Percentiles rank a stretch among this genome's conserved stretches.
phyloP scores from a whole-genome alignment of 139 green algal species.

The Chara braunii region DNA sequence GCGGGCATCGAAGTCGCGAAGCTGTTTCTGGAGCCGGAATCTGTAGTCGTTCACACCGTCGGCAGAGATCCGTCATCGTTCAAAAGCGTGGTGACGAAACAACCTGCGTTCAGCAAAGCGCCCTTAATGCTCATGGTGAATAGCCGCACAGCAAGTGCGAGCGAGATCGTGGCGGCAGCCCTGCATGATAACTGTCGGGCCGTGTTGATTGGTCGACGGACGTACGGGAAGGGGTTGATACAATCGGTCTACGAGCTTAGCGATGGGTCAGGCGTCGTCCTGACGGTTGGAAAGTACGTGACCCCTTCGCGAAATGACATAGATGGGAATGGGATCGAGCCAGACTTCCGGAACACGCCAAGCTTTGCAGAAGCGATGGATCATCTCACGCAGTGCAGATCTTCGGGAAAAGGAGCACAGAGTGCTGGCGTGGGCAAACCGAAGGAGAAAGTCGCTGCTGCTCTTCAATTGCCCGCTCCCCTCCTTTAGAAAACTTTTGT shows the following conservation, averaged over 20 bases:
- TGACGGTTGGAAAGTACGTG: slow-evolving; percentile 92
- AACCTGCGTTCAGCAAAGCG: slow-evolving; percentile 6
- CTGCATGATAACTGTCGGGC: slow-evolving; percentile 90
- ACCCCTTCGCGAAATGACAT: slow-evolving; percentile 69
- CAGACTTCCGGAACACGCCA: slow-evolving; percentile 51
- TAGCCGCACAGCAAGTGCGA: slow-evolving; percentile 70
- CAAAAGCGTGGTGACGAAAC: no score
- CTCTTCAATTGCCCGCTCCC: no score
- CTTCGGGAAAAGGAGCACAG: no score
- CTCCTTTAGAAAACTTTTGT: no score
- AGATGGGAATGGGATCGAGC: slow-evolving; percentile 57
- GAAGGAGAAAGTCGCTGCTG: no score
- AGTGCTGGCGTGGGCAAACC: no score
- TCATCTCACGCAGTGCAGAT: not conserved
- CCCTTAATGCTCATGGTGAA: slow-evolving; percentile 70
- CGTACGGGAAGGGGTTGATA: slow-evolving; percentile 91
- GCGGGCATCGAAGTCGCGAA: slow-evolving; percentile 80
- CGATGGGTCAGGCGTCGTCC: slow-evolving; percentile 76
- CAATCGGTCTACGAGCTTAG: slow-evolving; percentile 92
- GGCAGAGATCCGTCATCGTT: no score
- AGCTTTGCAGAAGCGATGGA: not conserved
- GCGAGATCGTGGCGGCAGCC: slow-evolving; percentile 81
- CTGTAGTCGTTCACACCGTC: no score
- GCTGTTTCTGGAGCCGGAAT: slow-evolving; percentile 74
- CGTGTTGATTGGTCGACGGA: slow-evolving; percentile 69